Evolutionary conservation across 2,329 filamentous ascomycete species (phyloP).

Genomic region (Fusarium heterosporum): DNA sequence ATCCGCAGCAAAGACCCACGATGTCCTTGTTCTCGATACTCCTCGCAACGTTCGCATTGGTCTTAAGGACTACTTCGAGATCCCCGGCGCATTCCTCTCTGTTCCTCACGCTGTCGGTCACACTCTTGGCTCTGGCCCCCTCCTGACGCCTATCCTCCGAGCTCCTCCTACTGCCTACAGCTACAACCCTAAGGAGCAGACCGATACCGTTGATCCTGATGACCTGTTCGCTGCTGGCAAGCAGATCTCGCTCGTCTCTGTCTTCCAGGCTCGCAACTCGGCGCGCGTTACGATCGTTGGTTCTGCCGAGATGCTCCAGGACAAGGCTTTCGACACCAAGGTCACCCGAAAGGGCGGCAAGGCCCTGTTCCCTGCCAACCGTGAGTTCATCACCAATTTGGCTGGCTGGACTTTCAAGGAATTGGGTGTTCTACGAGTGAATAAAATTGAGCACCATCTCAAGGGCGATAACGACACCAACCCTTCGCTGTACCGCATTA

Average conservation of each 20-base stretch:
- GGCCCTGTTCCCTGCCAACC: constrained; percentile 77
- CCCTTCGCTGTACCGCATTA: constrained; percentile 91
- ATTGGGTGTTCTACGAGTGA: constrained; percentile 87
- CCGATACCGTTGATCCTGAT: constrained; percentile 70
- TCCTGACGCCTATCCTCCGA: constrained; percentile 84
- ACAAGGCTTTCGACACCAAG: constrained; percentile 88
- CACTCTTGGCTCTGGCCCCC: constrained; percentile 79
- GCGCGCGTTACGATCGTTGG: constrained; percentile 89
- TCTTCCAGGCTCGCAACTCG: constrained; percentile 91
- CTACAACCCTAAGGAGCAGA: constrained; percentile 92
- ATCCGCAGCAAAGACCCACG: constrained; percentile 84
- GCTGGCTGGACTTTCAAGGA: constrained; percentile 98
- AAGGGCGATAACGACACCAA: constrained; percentile 71
- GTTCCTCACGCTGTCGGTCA: constrained; percentile 86
- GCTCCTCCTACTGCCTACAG: constrained; percentile 89
- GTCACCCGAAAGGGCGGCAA: constrained; percentile 71
- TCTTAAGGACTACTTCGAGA: constrained; percentile 80
- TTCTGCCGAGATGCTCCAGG: constrained; percentile 85
- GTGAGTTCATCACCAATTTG: constrained; percentile 84
- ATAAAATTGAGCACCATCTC: constrained; percentile 82
- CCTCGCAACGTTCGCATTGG: constrained; percentile 74
- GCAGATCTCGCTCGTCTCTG: constrained; percentile 87
- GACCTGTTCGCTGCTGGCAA: constrained; percentile 86
- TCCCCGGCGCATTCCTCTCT: constrained; percentile 71
- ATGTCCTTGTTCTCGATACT: constrained; percentile 83